phyloP scores from a whole-genome alignment of 768 basidiomycete genomes.

The Chlorophyllum brunneum region DNA sequence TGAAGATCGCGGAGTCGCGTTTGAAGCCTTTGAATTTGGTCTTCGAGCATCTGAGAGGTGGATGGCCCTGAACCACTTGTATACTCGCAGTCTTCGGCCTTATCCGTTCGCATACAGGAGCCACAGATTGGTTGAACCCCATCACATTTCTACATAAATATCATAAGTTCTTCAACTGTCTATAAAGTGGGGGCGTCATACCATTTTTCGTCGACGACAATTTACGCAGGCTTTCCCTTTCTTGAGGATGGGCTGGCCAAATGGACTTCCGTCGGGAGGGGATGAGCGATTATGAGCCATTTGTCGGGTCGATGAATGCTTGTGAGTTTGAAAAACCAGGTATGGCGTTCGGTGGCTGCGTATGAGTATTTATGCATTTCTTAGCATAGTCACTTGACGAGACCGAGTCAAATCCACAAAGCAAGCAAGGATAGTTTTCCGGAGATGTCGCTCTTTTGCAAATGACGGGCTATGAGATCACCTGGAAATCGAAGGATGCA shows the following conservation, averaged over 20 bases:
- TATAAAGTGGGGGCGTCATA: too few relatives aligned
- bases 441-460: too few relatives aligned
- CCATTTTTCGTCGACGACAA: constrained; percentile 14
- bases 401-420: too few relatives aligned
- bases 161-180: too few relatives aligned
- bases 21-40: constrained; percentile 44
- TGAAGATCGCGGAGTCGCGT: constrained; percentile 45
- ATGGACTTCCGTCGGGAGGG: not conserved
- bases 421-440: too few relatives aligned
- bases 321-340: not conserved
- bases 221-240: constrained; percentile 10
- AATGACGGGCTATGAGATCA: too few relatives aligned
- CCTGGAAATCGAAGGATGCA: too few relatives aligned
- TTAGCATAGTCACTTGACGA: not conserved
- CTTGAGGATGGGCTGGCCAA: constrained; percentile 6
- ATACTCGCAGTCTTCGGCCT: constrained; percentile 61
- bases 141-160: constrained; percentile 46
- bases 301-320: not conserved
- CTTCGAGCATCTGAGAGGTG: constrained; percentile 45
- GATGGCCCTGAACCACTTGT: constrained; percentile 42
- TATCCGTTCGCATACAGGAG: constrained; percentile 43
- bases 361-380: not conserved
- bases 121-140: constrained; percentile 49
- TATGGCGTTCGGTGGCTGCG: not conserved
- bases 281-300: not conserved